Evolutionary conservation across 1,284 basidiomycete species (phyloP), one percentile per base, ranked within the genome.

Genomic region (Microbotryomycetes sp.): DNA sequence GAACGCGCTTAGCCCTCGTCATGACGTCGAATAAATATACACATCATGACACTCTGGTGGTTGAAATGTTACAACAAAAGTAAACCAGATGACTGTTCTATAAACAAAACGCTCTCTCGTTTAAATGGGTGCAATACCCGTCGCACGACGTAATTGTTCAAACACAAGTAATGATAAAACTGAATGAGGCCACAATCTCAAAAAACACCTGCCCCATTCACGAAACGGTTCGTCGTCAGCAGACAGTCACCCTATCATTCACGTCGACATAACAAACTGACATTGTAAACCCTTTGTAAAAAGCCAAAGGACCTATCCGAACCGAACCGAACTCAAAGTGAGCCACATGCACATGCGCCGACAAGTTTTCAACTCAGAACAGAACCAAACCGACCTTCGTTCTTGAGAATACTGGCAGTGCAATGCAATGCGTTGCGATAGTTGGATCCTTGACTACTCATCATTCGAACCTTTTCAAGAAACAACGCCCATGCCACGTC

Each of bases 261-360:
- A n/a, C n/a, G n/a, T n/a, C n/a, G 52, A 58, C 31, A 65, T n/a
- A n/a, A n/a, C n/a, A n/a, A n/a, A 16, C 49, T 23, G 9, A 16
- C 66, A 67, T 69, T 7, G 62, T 62, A 55, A 67, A 63, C 0
- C 68, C 71, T 29, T 70, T 69, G 58, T 67, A 69, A 32, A 70
- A 60, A 0, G 71, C 67, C 22, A 68, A 47, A 0, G 70, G 70
- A 2, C 71, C 71, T 67, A 56, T 2, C n/a, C 3, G 25, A 22
- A 29, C 6, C 0, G 46, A 3, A 14, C 5, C 23, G 9, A 14
- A 16, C 6, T 26, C 49, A 16, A 31, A 15, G 22, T 46, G 3
- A 52, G 29, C 26, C 23, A 28, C 23, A 50, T 29, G 31, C 3
- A 28, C 3, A 55, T 31, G 15, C 7, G 9, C 28, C 25, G 55